Evolutionary conservation across 2,329 filamentous ascomycete species (phyloP), one percentile per base, ranked within the genome.

Genomic region (Xylariaceae sp.): DNA sequence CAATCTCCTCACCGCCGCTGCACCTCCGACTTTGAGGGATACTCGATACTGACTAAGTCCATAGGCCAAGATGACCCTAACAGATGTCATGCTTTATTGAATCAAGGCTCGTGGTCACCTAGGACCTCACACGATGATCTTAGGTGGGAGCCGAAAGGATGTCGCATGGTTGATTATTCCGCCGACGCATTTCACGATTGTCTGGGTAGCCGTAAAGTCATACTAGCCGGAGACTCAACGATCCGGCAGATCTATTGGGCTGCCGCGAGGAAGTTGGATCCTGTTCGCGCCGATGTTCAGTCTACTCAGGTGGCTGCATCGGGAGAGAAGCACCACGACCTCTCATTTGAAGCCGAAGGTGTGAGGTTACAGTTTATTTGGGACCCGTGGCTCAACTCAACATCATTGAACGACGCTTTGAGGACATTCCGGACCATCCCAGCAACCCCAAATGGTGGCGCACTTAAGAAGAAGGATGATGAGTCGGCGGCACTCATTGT

Each of bases 171-270:
- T 45, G 63, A 73, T 39, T 83, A 83, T 60, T 66, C 68, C 8
- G 54, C 60, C 4, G 56, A 67, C n/a, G 74, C 79, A 29, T 67
- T 83, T 31, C 60, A 64, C 15, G 59, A 63, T 34, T 85, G 81
- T 53, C 65, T 81, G 17, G 61, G 62, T 2, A 63, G 66, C 12
- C 71, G 70, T 7, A 69, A 68, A 37, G 52, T 83, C n/a, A 65
- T 81, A 13, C 79, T 85, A 49, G 68, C 74, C 19, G 81, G 81
- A 29, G 81, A 85, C 56, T 76, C 76, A 2, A 76, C 73, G 1
- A 71, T 74, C 7, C 72, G 80, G 11, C 74, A 82, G 50, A 59
- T 83, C 4, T 85, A 78, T 56, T 82, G 77, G 72, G 75, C 76
- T 37, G 66, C 71, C 3, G 70, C 70, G 15, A 66, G 63, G 42